These are phyloP conservation scores for Fonsecaea multimorphosa DNA, from an alignment of 2,329 filamentous ascomycete species.

Conservation along the genomic window DNA sequence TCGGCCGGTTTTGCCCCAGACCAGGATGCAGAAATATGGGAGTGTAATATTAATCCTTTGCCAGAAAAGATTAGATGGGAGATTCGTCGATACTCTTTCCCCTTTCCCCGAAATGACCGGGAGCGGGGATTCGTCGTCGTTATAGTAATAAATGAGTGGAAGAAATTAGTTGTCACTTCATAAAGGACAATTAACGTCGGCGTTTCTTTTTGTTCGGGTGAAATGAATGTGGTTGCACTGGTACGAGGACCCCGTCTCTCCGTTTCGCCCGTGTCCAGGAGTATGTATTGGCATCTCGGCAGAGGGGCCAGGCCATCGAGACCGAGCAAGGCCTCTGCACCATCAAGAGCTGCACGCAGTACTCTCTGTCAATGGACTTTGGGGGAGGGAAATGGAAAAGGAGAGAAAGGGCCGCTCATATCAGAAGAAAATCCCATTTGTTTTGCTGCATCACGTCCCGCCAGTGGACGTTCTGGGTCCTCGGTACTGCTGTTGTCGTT, in stretches of 20 bases:
- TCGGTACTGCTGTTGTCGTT: conserved; percentile 25
- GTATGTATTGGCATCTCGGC: conserved; percentile 17
- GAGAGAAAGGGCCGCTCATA: conserved; percentile 48
- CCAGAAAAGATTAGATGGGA: conserved; percentile 35
- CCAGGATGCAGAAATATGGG: conserved; percentile 33
- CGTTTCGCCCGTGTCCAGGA: background rate
- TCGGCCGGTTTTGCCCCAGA: conserved; percentile 23
- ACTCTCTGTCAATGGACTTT: background rate
- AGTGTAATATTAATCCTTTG: conserved; percentile 32
- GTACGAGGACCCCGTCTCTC: background rate
- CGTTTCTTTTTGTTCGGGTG: background rate
- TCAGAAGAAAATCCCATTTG: conserved; percentile 90
- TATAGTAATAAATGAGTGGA: conserved; percentile 17
- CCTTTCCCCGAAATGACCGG: conserved; percentile 2
- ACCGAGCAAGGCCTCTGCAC: conserved; percentile 9
- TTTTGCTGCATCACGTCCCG: conserved; percentile 90
- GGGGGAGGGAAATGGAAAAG: background rate
- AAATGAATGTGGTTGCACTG: conserved; percentile 29
- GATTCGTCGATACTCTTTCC: background rate
- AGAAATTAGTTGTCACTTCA: conserved; percentile 32
- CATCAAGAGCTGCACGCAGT: conserved; percentile 22
- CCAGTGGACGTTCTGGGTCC: conserved; percentile 80
- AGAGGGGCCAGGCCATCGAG: conserved; percentile 25
- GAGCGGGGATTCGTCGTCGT: too few species aligned
- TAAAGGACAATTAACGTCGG: conserved; percentile 31